Evolutionary conservation across 1,139 yeast species (phyloP), one percentile per base, ranked within the genome.

Genomic region (Yamadazyma atlantica): DNA sequence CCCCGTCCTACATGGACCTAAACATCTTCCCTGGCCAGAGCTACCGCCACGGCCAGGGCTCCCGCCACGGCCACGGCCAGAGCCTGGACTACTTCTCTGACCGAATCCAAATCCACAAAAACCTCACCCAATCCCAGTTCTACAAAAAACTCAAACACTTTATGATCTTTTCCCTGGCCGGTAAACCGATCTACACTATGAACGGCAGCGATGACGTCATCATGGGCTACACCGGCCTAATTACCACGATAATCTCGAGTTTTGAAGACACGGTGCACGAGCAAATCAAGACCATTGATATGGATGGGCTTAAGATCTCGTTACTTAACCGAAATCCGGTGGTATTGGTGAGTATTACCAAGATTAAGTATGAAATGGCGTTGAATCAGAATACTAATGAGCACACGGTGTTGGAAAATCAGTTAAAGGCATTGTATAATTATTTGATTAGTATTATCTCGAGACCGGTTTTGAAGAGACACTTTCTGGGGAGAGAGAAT

Each of bases 171-270:
- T 88, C 96, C 0, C 66, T 82, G 2, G 96, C 97, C 0, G 98
- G 98, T 0, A 92, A 92, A 57, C 97, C 96, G 1, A 85, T 92
- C 6, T 92, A 84, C 58, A 78, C 95, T 1, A 69, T 85, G 69
- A 75, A 82, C 54, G 96, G 96, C 3, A 64, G 80, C 0, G 95
- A 88, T 43, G 82, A 79, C 35, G 62, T 81, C 18, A 69, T 85
- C 1, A 66, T 85, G 34, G 87, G 92, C 1, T 85, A 85, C 53
- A 80, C 86, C 67, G 94, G 92, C 1, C 65, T 83, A 2, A 67
- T 83, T 5, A 85, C 85, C 38, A 82, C 90, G 0, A 75, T 83
- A 17, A 72, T 82, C 5, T 74, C 85, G 2, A 78, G 78, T 36
- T 81, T 80, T 50, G 77, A 78, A 44, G 75, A 70, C 35, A 63